Base-by-base conservation (phyloP, 176 grass and related monocot genomes). In the Paspalum vaginatum region DNA sequence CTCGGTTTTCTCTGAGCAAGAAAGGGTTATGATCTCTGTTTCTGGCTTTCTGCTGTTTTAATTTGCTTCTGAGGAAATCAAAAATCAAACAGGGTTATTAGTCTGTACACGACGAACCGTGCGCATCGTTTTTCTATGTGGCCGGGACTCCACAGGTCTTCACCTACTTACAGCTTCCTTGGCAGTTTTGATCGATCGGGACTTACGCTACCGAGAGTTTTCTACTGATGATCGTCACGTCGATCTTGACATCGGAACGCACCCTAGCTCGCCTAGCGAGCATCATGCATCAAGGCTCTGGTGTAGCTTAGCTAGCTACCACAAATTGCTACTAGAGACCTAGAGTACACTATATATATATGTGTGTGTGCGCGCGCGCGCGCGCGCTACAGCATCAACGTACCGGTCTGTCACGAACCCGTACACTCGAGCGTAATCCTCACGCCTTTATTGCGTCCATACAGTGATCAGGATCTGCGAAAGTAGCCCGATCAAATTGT, bases 151-250 rank as follows among this genome's bases (percentile, higher is more conserved):
- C 6, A 49, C 9, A 25, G 11, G 7, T 13, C 24, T 13, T 42
- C 39, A 38, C 10, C 27, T 62, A n/a, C 56, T n/a, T 11, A 32
- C 32, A 32, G 32, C 32, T 32, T 32, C 2, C 32, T 32, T 32
- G 32, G 32, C 32, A 32, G 32, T 32, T 32, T 32, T 32, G 32
- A 32, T 32, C 21, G 54, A 46, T 51, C 7, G 37, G 74, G 79
- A 87, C 50, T 15, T 3, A 38, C 40, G 59, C 3, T 7, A 2
- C 26, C 20, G 4, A 21, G 32, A n/a, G n/a, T 11, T 61, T 61
- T 79, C 65, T 88, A 68, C 75, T 14, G 68, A 81, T 10, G 41
- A 1, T 5, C 49, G 61, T 88, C 70, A 88, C 53, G 61, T 20
- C 38, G 81, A 88, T 39, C 2, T 77, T 22, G 44, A 80, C 86